Evolutionary conservation across 768 basidiomycete genomes (phyloP), one percentile per base, ranked within the genome.

Genomic region (Agaricus bisporus): DNA sequence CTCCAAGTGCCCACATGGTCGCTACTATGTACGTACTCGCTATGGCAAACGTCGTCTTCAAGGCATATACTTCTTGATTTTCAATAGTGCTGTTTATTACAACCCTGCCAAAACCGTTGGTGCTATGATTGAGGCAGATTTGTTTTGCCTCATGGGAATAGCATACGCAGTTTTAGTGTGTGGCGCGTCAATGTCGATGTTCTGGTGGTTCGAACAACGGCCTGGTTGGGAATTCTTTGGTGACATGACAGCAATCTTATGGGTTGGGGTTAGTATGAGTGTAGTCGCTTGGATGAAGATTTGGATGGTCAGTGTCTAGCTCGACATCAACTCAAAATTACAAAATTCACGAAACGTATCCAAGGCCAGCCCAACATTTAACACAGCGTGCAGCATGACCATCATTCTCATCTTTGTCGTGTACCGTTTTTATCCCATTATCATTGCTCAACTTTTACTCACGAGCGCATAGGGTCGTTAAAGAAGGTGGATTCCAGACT

Each of bases 101-200:
- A 92, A 95, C 60, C 95, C 95, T 4, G 94, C 94, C 25, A 94
- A 95, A 63, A 94, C 92, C 0, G 72, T 88, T 4, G 97, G 95
- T 4, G 88, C 79, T 0, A 98, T 98, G 94, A 67, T 95, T 39
- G 91, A 98, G 64, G 91, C 95, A 9, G 85, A 92, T 60, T 70
- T 88, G 5, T 94, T 80, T 66, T 97, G 90, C 63, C 59, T 88
- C 32, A 70, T 82, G 60, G 83, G 85, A 1, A 72, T 91, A 41
- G 45, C 86, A 0, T 88, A 88, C 58, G 79, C 93, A 3, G 76
- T 86, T 0, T 69, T 86, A 54, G 79, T 94, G 29, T 91, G 84
- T 52, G 70, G 93, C 11, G 70, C 81, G 7, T 87, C 88, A 32
- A 88, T 95, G 79, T 72, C 78, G 7, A 77, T 87, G 66, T 88